Base-by-base conservation (phyloP, 148 eudicot species). In the Diospyros kaki region DNA sequence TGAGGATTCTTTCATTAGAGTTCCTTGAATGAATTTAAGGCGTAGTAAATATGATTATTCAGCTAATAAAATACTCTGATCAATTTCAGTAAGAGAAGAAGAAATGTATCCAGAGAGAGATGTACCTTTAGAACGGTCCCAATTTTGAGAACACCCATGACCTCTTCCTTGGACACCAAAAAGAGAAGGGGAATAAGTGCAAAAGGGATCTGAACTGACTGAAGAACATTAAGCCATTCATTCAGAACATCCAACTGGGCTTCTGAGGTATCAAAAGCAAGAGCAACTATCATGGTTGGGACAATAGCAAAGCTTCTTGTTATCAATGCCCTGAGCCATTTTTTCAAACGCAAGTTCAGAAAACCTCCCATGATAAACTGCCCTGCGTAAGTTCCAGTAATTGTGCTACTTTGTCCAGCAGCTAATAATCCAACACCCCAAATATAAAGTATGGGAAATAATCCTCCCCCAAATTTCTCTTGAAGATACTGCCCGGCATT, bases 291-390 rank as follows among this genome's bases (percentile, higher is more conserved):
- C 63, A 96, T 86, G n/a, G 99, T 93, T 3, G 99, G 99, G 17
- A 96, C 75, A 28, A 96, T 91, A 12, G 99, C 99, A 81, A 78
- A 96, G 78, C 97, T 96, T 66, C 99, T 83, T 0, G 99, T 96
- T 65, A 96, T 96, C 83, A 96, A 77, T n/a, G 99, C 94, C 82
- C 99, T 87, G 4, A 81, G n/a, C 98, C 99, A 96, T 79, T 96
- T 96, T 83, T 91, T 93, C 74, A 96, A 66, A 41, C 89, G 72
- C 74, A 96, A 72, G 76, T 93, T 86, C 50, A 96, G 76, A 74
- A 96, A 96, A 28, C 99, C 99, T 1, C 99, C 97, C 99, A 96
- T 96, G 13, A 96, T 96, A 72, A 93, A 96, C 75, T 96, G 99
- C 46, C 99, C 99, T 3, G 98, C 99, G 81, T 96, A 96, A 17